phyloP scores from a whole-genome alignment of 2,329 filamentous ascomycete species.

The Aspergillus quadrilineatus region DNA sequence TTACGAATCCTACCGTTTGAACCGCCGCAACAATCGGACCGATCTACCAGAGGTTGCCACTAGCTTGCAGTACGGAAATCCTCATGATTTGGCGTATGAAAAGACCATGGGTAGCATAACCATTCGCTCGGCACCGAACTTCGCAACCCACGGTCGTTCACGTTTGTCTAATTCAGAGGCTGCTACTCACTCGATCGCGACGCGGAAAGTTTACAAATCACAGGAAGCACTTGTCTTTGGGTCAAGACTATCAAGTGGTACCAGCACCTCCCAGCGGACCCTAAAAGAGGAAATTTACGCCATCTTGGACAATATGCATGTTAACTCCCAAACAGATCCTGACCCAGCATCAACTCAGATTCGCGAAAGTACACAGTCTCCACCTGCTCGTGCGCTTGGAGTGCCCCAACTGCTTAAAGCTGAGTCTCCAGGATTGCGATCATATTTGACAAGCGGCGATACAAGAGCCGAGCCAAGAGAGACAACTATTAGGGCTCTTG shows the following conservation, averaged over 20 bases:
- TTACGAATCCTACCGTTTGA: slow-evolving; percentile 7
- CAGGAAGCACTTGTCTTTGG: neutral
- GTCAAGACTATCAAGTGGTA: slow-evolving; percentile 1
- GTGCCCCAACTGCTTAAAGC: neutral
- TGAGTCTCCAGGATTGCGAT: neutral
- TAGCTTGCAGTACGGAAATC: slow-evolving; percentile 1
- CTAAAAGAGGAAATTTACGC: slow-evolving; percentile 10
- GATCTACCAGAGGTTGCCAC: slow-evolving; percentile 10
- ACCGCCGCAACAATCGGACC: slow-evolving; percentile 2
- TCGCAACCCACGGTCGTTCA: neutral
- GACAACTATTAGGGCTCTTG: neutral
- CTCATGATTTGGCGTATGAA: neutral
- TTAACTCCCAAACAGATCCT: neutral
- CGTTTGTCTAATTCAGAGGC: neutral
- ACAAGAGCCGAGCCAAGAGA: neutral
- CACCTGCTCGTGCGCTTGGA: neutral
- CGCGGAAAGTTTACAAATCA: neutral
- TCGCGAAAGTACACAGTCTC: neutral
- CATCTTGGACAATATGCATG: slow-evolving; percentile 8
- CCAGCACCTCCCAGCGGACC: neutral
- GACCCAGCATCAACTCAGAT: neutral
- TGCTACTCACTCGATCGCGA: neutral
- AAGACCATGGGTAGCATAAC: neutral
- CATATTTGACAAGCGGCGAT: neutral
- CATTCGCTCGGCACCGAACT: slow-evolving; percentile 7